Base-by-base conservation (phyloP, 2,329 filamentous ascomycete genomes). In the Xylariaceae sp. region DNA sequence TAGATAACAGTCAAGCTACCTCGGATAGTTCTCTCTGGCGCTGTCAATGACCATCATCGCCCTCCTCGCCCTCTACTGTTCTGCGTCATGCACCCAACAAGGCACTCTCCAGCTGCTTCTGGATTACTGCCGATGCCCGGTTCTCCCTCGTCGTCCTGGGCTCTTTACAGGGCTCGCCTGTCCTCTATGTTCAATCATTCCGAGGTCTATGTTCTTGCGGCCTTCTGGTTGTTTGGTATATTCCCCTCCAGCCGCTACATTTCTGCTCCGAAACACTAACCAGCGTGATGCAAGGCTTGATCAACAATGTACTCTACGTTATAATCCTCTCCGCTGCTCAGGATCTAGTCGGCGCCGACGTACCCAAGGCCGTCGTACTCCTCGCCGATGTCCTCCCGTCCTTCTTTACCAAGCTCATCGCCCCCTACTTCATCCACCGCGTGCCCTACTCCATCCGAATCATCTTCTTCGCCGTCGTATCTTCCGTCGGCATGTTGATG, bases 261-360 rank as follows among this genome's bases (percentile, higher is more conserved):
- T 12, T 30, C 22, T 15, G n/a, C 17, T 42, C 19, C 31, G 32
- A 11, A 22, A 5, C 18, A 41, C 43, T 44, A 38, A 44, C 33
- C 32, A 14, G n/a, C 18, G 30, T 31, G 53, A 51, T 31, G 52
- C 47, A 11, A 92, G 89, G 89, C 45, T 74, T 94, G 15, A 94
- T 97, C 67, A 97, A 99, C 71, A 97, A 97, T 73, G 89, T 97
- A 59, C 87, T 96, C 71, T 97, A 96, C 71, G 92, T 97, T 48
- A 89, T 97, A 68, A 94, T 97, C 66, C 86, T 99, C 62, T 95
- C 90, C 30, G 89, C 94, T 33, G 94, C 94, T 3, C 87, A 96
- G 62, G 94, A 99, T 64, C 87, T 99, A 54, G 94, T 97, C 60
- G 92, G 92, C 33, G 86, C 89, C 31, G 68, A 76, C 56, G 78